A percentile compares a stretch with the other conserved stretches of the same genome.
phyloP scores from a whole-genome alignment of 1,284 basidiomycete species.

The Testicularia cyperi region DNA sequence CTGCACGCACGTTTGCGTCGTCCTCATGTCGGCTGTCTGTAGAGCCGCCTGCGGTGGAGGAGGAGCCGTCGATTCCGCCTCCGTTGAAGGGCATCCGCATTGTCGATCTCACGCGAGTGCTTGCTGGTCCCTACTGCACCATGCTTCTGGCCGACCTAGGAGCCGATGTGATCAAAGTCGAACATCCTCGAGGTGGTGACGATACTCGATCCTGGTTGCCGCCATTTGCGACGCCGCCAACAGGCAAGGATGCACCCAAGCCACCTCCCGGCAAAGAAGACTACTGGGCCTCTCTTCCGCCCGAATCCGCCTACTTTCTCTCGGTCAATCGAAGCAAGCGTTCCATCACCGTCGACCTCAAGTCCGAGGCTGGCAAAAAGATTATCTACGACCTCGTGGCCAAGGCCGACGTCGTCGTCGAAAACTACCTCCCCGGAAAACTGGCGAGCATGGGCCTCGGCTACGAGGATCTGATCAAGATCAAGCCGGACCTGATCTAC shows the following conservation, averaged over 20 bases:
- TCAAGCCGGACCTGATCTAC: constrained; percentile 83
- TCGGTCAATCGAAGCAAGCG: constrained; percentile 87
- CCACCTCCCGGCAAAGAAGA: constrained; percentile 65
- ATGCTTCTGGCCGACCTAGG: constrained; percentile 76
- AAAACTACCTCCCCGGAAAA: constrained; percentile 66
- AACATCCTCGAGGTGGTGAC: constrained; percentile 69
- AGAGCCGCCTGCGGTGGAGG: neutral
- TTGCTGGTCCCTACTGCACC: constrained; percentile 85
- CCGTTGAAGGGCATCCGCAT: constrained; percentile 78
- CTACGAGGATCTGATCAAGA: constrained; percentile 75
- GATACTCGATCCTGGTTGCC: constrained; percentile 71
- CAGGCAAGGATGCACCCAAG: constrained; percentile 24
- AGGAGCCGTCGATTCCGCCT: constrained; percentile 62
- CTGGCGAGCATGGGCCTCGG: constrained; percentile 80
- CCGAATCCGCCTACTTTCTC: constrained; percentile 91
- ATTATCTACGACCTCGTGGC: constrained; percentile 74
- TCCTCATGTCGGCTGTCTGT: constrained; percentile 1
- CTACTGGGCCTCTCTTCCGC: constrained; percentile 66
- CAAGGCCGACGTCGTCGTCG: constrained; percentile 75
- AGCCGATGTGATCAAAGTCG: constrained; percentile 80
- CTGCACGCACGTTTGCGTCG: constrained; percentile 2
- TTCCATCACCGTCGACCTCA: constrained; percentile 80
- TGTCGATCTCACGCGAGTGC: constrained; percentile 81
- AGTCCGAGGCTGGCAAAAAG: constrained; percentile 73
- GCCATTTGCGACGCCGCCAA: constrained; percentile 33